Percentiles rank a stretch among this genome's conserved stretches.
Evolutionary conservation across 2,329 filamentous ascomycete species (phyloP).

Genomic region (Colletotrichum musicola): DNA sequence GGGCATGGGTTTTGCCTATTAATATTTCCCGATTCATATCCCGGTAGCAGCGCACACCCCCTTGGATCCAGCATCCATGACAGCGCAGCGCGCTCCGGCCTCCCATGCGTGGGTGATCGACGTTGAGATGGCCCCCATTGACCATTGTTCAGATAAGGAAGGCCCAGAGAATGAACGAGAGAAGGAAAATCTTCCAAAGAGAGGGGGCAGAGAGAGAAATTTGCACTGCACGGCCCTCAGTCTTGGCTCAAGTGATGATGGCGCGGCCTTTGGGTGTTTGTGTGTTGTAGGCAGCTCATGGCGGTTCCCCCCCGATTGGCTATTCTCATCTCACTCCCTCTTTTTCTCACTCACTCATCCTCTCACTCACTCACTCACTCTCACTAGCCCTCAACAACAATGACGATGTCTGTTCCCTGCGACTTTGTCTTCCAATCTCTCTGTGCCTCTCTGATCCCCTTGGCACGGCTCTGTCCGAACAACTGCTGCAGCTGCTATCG

Average conservation of each 20-base stretch:
- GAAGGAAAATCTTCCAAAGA: slow-evolving; percentile 11
- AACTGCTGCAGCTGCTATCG: slow-evolving; percentile 5
- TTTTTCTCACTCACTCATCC: not conserved
- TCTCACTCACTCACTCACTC: not conserved
- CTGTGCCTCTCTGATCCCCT: slow-evolving; percentile 10
- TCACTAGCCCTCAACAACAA: not conserved
- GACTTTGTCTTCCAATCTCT: slow-evolving; percentile 10
- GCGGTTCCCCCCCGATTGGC: slow-evolving; percentile 32
- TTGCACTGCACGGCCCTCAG: slow-evolving; percentile 18
- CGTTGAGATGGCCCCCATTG: slow-evolving; percentile 32
- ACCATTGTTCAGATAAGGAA: slow-evolving; percentile 35
- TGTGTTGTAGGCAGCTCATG: slow-evolving; percentile 1
- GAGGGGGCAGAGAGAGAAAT: not conserved
- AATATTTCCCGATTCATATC: slow-evolving; percentile 30
- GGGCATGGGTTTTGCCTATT: slow-evolving; percentile 26
- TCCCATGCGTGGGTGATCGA: slow-evolving; percentile 28
- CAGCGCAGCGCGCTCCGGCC: not conserved
- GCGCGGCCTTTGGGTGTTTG: slow-evolving; percentile 18
- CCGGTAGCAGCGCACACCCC: not conserved
- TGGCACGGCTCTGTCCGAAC: slow-evolving; percentile 35
- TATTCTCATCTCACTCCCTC: not conserved
- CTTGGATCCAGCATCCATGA: not conserved
- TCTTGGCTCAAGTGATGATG: not conserved
- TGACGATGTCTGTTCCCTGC: not conserved
- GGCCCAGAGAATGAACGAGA: slow-evolving; percentile 17